These are phyloP conservation scores for Persicaria maculosa DNA, from an alignment of 148 eudicot species.

Conservation along the genomic window DNA sequence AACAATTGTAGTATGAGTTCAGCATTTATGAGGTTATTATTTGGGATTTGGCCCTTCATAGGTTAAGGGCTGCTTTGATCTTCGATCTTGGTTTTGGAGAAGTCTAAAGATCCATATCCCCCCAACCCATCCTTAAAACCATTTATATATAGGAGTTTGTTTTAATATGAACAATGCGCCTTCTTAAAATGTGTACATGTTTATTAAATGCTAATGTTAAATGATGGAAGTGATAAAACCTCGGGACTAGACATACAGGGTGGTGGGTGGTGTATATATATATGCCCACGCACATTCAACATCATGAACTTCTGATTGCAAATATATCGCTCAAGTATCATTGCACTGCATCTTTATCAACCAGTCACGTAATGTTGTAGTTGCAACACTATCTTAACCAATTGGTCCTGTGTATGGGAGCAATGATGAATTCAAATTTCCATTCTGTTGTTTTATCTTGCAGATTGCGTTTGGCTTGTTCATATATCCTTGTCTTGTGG, in stretches of 20 bases:
- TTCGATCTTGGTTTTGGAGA: neutral
- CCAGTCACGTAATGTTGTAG: neutral
- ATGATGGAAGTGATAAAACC: neutral
- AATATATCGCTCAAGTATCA: neutral
- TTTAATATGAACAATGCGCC: too few relatives aligned
- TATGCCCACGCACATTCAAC: neutral
- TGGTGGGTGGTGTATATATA: neutral
- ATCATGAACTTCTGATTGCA: neutral
- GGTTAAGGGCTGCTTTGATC: neutral
- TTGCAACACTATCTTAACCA: neutral
- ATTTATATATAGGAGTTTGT: too few relatives aligned
- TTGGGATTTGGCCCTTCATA: neutral
- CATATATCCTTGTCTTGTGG: constrained; percentile 83
- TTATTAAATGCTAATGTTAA: neutral
- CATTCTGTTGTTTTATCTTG: constrained; percentile 13
- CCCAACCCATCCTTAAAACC: too few relatives aligned
- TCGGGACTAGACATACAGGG: neutral
- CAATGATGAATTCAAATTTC: neutral
- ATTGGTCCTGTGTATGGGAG: neutral
- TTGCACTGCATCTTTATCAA: neutral
- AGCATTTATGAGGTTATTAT: neutral
- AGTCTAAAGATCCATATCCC: neutral
- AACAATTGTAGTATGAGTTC: neutral
- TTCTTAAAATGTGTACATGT: neutral
- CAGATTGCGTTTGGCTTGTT: constrained; percentile 72